phyloP scores from a whole-genome alignment of 148 eudicot species.

The Pouteria glomerata region DNA sequence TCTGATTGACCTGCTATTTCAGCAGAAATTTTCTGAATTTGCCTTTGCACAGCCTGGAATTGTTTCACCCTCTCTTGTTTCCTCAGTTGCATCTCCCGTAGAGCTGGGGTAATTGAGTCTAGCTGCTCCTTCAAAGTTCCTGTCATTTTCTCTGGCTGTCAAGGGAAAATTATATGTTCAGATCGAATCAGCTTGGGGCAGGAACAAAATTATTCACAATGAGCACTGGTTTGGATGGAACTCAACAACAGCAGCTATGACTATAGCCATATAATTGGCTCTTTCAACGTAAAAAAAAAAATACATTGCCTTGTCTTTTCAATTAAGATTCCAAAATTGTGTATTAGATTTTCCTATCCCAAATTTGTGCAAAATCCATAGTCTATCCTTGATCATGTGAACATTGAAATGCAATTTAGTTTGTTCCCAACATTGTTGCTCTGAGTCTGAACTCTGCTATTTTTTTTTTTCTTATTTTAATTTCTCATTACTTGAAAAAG shows the following conservation, averaged over 20 bases:
- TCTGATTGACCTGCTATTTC: slow-evolving; percentile 83
- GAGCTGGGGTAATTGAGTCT: slow-evolving; percentile 73
- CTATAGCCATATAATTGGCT: background rate
- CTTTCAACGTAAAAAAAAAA: background rate
- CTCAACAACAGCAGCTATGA: too few species aligned
- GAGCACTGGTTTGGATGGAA: background rate
- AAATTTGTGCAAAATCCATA: background rate
- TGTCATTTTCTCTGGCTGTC: slow-evolving; percentile 86
- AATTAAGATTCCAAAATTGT: background rate
- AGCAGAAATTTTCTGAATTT: slow-evolving; percentile 74
- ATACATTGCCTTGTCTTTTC: background rate
- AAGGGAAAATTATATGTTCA: background rate
- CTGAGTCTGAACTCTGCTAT: background rate
- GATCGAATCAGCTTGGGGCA: background rate
- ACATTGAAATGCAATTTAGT: background rate
- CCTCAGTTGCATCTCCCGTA: slow-evolving; percentile 76
- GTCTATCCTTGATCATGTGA: background rate
- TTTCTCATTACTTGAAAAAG: too few species aligned
- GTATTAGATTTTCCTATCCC: too few species aligned
- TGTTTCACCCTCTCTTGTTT: slow-evolving; percentile 83
- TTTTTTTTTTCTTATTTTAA: background rate
- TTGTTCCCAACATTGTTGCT: background rate
- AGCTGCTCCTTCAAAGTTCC: slow-evolving; percentile 85
- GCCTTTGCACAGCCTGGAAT: slow-evolving; percentile 71
- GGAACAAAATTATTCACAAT: too few species aligned